A percentile compares a stretch with the other conserved stretches of the same genome.
phyloP scores from a whole-genome alignment of 2,329 filamentous ascomycete species.

The Rasamsonia emersonii region DNA sequence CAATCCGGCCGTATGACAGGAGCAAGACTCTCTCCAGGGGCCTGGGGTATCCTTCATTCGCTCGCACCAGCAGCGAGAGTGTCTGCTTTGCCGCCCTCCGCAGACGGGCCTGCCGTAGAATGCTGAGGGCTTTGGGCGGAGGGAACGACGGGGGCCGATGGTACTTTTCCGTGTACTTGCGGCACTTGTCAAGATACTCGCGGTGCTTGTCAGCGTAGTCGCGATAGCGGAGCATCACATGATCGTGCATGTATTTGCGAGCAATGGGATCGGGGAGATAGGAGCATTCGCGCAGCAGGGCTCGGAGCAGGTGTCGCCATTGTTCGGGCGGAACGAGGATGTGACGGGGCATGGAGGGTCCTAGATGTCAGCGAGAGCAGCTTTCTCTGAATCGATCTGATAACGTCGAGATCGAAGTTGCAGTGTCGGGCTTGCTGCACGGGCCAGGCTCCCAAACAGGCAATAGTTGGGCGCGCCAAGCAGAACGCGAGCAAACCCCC shows the following conservation, averaged over 20 bases:
- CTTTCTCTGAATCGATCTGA: not conserved
- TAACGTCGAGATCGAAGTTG: not conserved
- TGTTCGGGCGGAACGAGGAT: constrained; percentile 17
- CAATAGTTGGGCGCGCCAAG: constrained; percentile 10
- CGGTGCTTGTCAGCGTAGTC: constrained; percentile 21
- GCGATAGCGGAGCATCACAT: constrained; percentile 43
- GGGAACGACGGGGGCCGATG: not conserved
- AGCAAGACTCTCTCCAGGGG: constrained; percentile 46
- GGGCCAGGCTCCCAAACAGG: constrained; percentile 10
- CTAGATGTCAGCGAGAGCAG: not conserved
- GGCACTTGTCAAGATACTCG: not conserved
- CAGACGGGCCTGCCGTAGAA: constrained; percentile 13
- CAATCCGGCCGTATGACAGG: constrained; percentile 50
- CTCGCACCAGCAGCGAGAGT: constrained; percentile 40
- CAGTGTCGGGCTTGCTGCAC: not conserved
- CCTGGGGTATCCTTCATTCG: constrained; percentile 47
- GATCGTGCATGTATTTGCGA: constrained; percentile 40
- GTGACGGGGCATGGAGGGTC: constrained; percentile 11
- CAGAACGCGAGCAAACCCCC: constrained; percentile 10
- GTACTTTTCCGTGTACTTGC: not conserved
- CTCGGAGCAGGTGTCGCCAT: constrained; percentile 44
- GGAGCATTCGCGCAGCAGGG: constrained; percentile 49
- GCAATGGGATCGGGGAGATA: constrained; percentile 53
- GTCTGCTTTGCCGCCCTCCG: constrained; percentile 24
- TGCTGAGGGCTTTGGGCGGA: constrained; percentile 11